Conservation (phyloP, 768 basidiomycete genomes). For the Rubroboletus satanas region DNA sequence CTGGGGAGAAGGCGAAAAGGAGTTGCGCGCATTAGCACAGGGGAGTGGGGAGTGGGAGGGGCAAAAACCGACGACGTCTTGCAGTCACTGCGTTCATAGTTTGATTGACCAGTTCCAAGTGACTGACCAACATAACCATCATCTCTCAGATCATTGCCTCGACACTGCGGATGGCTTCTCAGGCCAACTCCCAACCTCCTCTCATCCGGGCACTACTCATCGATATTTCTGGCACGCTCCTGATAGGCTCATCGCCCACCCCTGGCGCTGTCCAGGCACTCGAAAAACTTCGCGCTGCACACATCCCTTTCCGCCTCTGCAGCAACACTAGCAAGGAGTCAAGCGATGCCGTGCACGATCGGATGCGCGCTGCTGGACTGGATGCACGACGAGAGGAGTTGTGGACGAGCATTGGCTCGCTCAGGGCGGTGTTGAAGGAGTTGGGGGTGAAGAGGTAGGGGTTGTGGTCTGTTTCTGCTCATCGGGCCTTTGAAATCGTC, state of each 20-base stretch:
- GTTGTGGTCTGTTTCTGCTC: neutral
- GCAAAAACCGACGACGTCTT: too few relatives aligned
- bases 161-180: neutral
- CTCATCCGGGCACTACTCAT: constrained; percentile 51
- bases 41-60: too few relatives aligned
- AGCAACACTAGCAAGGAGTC: constrained; percentile 72
- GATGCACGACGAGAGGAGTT: constrained; percentile 42
- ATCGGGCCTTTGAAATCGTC: neutral
- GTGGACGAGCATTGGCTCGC: constrained; percentile 64
- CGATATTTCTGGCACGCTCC: constrained; percentile 66
- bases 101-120: neutral
- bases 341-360: constrained; percentile 37
- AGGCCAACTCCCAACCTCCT: neutral
- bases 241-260: constrained; percentile 49
- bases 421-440: constrained; percentile 42
- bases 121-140: neutral
- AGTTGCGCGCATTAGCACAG: too few relatives aligned
- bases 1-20: too few relatives aligned
- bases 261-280: constrained; percentile 38
- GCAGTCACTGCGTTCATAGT: too few relatives aligned
- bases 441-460: constrained; percentile 40
- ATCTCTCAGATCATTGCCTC: neutral
- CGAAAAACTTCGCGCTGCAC: constrained; percentile 27
- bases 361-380: constrained; percentile 49
- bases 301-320: constrained; percentile 51